Percentiles rank a stretch among this genome's conserved stretches.
Conservation (phyloP, 2,329 filamentous ascomycete species). For the Pyrenophora graminea region DNA sequence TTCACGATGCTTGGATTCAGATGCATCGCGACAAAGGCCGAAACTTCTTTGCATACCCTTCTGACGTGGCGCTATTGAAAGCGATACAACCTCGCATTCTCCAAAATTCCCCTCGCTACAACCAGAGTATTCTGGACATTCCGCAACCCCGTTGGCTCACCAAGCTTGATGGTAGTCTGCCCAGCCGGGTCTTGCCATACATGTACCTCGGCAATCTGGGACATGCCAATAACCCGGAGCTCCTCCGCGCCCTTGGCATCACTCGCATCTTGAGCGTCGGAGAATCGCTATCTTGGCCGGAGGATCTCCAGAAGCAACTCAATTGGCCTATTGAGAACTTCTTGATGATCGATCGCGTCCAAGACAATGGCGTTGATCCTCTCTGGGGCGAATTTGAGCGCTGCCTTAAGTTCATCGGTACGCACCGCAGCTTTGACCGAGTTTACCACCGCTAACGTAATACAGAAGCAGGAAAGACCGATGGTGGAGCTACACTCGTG, state of each 20-base stretch:
- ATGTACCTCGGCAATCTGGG: slow-evolving; percentile 94
- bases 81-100: slow-evolving; percentile 77
- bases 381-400: slow-evolving; percentile 82
- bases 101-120: slow-evolving; percentile 65
- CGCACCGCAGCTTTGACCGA: slow-evolving; percentile 43
- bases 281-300: slow-evolving; percentile 81
- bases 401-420: slow-evolving; percentile 91
- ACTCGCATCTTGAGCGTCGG: slow-evolving; percentile 88
- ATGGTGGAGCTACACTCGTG: slow-evolving; percentile 84
- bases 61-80: slow-evolving; percentile 81
- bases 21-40: slow-evolving; percentile 79
- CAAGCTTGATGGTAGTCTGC: slow-evolving; percentile 85
- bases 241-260: slow-evolving; percentile 80
- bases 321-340: slow-evolving; percentile 79
- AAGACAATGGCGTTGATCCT: slow-evolving; percentile 96
- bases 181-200: slow-evolving; percentile 85
- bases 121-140: slow-evolving; percentile 57
- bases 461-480: slow-evolving; percentile 74
- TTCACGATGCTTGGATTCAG: slow-evolving; percentile 84
- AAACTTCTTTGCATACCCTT: slow-evolving; percentile 96
- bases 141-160: slow-evolving; percentile 79
- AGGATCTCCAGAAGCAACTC: slow-evolving; percentile 61
- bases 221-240: slow-evolving; percentile 90
- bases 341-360: slow-evolving; percentile 80
- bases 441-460: slow-evolving; percentile 12